Percentiles rank a stretch among this genome's conserved stretches.
These are phyloP conservation scores for Syzygium oleosum DNA, from an alignment of 345 rosid genomes.

Conservation along the genomic window DNA sequence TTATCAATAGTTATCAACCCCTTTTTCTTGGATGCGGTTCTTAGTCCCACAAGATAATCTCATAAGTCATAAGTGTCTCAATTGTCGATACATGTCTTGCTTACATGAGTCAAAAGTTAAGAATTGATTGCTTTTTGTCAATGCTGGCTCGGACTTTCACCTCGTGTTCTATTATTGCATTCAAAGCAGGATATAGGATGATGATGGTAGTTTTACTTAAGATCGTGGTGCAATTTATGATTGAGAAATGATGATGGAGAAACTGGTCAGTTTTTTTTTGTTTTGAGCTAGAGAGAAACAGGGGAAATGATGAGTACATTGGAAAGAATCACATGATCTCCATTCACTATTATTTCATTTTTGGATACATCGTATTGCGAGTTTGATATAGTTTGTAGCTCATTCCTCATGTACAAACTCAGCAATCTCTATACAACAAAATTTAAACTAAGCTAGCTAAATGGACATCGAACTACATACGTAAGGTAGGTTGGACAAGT, in stretches of 20 bases:
- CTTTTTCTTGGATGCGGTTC: neutral
- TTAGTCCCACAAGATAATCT: neutral
- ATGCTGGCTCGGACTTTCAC: neutral
- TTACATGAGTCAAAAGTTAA: neutral
- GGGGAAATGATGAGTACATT: neutral
- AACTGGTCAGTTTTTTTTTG: neutral
- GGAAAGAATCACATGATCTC: neutral
- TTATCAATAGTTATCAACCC: fast-evolving
- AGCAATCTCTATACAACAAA: neutral
- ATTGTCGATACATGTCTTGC: neutral
- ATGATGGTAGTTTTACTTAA: neutral
- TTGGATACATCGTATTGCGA: neutral
- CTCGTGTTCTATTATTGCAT: neutral
- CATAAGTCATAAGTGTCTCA: neutral
- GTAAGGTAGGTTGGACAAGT: too few relatives aligned
- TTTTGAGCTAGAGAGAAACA: neutral
- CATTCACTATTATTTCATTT: neutral
- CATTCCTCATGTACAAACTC: neutral
- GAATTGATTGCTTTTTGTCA: neutral
- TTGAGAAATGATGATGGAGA: neutral
- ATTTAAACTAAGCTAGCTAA: too few relatives aligned
- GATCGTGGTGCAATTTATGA: neutral
- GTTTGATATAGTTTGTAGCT: too few relatives aligned
- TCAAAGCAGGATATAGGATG: neutral
- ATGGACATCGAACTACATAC: too few relatives aligned